Percentiles rank a stretch among this genome's conserved stretches.
phyloP scores from a whole-genome alignment of 2,329 filamentous ascomycete genomes.

The Cytospora leucostoma region DNA sequence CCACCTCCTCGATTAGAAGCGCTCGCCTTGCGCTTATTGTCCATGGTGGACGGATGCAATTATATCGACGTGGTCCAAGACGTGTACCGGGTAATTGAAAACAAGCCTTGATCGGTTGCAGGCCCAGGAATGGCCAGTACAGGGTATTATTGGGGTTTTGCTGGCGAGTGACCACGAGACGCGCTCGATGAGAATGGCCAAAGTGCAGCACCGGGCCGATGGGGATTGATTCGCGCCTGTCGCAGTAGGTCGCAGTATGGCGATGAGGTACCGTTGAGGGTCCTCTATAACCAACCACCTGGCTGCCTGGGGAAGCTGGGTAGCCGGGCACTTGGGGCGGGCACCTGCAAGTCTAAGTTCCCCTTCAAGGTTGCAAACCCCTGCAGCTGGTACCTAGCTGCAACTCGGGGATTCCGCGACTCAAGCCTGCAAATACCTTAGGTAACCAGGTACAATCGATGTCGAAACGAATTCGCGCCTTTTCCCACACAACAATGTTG shows the following conservation, averaged over 20 bases:
- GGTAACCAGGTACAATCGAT: not conserved
- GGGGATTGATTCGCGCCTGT: conserved; percentile 1
- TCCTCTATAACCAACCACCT: not conserved
- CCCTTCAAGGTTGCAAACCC: not conserved
- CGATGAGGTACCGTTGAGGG: not conserved
- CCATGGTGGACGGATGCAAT: conserved; percentile 44
- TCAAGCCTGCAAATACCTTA: conserved; percentile 2
- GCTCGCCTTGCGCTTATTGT: conserved; percentile 58
- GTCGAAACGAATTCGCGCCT: not conserved
- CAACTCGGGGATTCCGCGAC: not conserved
- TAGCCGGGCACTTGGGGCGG: not conserved
- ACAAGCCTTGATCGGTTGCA: conserved; percentile 14
- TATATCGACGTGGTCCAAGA: conserved; percentile 15
- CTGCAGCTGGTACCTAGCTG: not conserved
- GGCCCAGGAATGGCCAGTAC: not conserved
- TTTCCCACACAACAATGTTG: not conserved
- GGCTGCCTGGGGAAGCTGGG: too few relatives aligned
- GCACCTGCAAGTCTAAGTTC: not conserved
- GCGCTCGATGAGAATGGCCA: conserved; percentile 8
- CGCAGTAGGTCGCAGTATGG: not conserved
- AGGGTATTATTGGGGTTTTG: conserved; percentile 10
- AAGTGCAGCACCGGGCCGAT: conserved; percentile 1
- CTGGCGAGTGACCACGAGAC: not conserved
- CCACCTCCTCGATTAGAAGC: conserved; percentile 45
- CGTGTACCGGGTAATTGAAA: not conserved